Evolutionary conservation across 108 stramenopile genomes (phyloP).

Genomic region (Epipyxis sp.): DNA sequence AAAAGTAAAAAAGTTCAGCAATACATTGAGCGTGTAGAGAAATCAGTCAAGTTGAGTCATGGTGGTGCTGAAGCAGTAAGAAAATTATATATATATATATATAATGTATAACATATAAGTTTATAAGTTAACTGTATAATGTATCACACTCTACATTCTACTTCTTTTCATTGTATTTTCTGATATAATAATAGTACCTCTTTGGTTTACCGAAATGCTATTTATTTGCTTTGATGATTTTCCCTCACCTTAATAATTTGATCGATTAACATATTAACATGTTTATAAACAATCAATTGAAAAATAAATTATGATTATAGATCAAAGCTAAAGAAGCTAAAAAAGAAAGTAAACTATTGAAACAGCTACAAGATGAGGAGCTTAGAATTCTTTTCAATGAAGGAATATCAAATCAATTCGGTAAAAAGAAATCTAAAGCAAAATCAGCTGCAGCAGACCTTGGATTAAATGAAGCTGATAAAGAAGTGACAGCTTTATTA

Average conservation of each 20-base stretch:
- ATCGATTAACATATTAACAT: too few species aligned
- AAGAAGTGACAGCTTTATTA: constrained; percentile 15
- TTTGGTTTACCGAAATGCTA: too few species aligned
- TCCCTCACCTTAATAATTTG: too few species aligned
- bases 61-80: neutral
- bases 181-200: neutral
- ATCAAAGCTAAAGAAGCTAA: constrained; percentile 24
- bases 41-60: neutral
- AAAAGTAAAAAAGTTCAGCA: constrained; percentile 53
- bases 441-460: constrained; percentile 1
- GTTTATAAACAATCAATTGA: too few species aligned
- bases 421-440: constrained; percentile 28
- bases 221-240: too few species aligned
- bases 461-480: neutral
- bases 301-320: too few species aligned
- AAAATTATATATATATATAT: neutral
- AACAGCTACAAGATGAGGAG: constrained; percentile 26
- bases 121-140: too few species aligned
- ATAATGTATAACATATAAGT: too few species aligned
- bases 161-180: neutral
- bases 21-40: constrained; percentile 26
- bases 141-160: too few species aligned
- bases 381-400: constrained; percentile 18
- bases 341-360: constrained; percentile 9
- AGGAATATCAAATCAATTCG: constrained; percentile 27